phyloP scores from a whole-genome alignment of 192 early-diverging fungal genomes.

The Coemansia sp. region DNA sequence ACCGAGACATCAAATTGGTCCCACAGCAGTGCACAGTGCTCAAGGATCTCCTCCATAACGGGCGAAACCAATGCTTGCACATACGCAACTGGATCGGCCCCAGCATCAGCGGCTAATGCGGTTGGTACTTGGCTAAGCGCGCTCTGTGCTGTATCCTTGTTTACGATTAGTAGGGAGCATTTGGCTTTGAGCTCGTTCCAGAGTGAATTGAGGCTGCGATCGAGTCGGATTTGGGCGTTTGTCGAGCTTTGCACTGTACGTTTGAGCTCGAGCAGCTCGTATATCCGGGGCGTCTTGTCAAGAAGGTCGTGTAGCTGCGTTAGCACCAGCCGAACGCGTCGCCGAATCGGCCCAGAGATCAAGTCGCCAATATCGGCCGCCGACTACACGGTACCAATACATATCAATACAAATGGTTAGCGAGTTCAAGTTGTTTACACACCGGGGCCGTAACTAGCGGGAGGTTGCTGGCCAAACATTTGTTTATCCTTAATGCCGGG shows the following conservation, averaged over 20 bases:
- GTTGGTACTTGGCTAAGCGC: not conserved
- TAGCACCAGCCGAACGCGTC: conserved; percentile 40
- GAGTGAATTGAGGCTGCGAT: conserved; percentile 30
- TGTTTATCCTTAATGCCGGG: too few species aligned
- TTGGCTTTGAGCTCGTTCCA: conserved; percentile 37
- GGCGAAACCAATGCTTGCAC: conserved; percentile 18
- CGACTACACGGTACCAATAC: too few species aligned
- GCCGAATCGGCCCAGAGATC: conserved; percentile 20
- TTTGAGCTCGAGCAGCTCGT: conserved; percentile 29
- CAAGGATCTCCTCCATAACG: conserved; percentile 7
- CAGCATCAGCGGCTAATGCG: not conserved
- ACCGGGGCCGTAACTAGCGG: too few species aligned
- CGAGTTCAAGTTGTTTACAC: not conserved
- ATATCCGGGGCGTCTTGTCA: conserved; percentile 31
- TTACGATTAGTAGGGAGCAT: conserved; percentile 34
- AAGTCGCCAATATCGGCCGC: conserved; percentile 32
- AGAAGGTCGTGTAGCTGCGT: conserved; percentile 33
- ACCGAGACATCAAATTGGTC: conserved; percentile 21
- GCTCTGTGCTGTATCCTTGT: conserved; percentile 19
- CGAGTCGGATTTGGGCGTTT: conserved; percentile 17
- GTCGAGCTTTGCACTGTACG: conserved; percentile 14
- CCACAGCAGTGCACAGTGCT: conserved; percentile 34
- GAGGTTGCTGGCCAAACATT: too few species aligned
- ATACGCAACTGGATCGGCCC: not conserved
- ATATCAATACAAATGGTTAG: not conserved